phyloP scores from a whole-genome alignment of 768 basidiomycete genomes.

The Tricholoma furcatifolium region DNA sequence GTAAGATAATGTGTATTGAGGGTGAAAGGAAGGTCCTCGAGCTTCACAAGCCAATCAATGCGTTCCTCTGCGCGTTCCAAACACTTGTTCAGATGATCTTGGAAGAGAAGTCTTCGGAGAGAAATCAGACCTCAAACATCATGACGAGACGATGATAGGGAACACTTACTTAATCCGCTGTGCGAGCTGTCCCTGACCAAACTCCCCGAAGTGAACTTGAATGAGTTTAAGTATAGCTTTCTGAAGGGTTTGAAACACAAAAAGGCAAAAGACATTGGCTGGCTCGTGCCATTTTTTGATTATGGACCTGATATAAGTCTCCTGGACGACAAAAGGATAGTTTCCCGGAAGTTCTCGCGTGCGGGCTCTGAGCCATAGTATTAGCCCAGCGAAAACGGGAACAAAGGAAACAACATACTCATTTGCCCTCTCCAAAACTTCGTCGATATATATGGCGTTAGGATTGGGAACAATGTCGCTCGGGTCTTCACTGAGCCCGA shows the following conservation, averaged over 20 bases:
- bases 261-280: too few relatives aligned
- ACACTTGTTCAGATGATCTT: too few relatives aligned
- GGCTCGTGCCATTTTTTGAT: too few relatives aligned
- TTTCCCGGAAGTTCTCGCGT: conserved; percentile 70
- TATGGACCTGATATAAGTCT: conserved; percentile 44
- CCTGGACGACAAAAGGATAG: conserved; percentile 63
- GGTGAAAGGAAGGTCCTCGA: conserved; percentile 47
- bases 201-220: conserved; percentile 44
- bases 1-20: too few relatives aligned
- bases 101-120: too few relatives aligned
- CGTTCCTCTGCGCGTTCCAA: too few relatives aligned
- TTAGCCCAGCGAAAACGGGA: not conserved
- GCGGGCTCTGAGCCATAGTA: conserved; percentile 45
- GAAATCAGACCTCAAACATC: too few relatives aligned
- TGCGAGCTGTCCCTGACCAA: conserved; percentile 52
- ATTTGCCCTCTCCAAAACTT: conserved; percentile 41
- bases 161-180: conserved; percentile 40
- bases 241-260: too few relatives aligned
- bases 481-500: not conserved
- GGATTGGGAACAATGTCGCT: not conserved
- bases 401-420: conserved; percentile 35
- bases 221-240: conserved; percentile 39
- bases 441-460: too few relatives aligned
- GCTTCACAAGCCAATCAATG: too few relatives aligned
- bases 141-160: not conserved